Evolutionary conservation across 164 flowering plant species (phyloP).

Genomic region (Nymphaea thermarum): DNA sequence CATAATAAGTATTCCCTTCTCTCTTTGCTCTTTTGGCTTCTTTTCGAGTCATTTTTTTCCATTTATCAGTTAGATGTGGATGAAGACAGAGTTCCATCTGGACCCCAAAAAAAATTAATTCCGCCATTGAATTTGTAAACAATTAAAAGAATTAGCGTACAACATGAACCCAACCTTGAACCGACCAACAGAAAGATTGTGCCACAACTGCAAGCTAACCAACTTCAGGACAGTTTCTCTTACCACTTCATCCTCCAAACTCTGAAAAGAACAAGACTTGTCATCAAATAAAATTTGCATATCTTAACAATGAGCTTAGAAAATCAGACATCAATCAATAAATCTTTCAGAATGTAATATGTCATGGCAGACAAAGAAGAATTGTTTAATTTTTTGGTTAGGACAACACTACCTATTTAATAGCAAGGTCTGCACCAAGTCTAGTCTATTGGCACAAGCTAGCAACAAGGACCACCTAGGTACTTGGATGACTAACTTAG

Average conservation of each 20-base stretch:
- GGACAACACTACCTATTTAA: no score
- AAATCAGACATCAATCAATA: no score
- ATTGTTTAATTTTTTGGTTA: no score
- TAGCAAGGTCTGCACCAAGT: no score
- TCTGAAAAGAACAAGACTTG: conserved; percentile 30
- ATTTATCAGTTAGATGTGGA: conserved; percentile 60
- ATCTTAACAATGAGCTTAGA: no score
- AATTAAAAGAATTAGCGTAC: background rate
- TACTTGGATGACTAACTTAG: no score
- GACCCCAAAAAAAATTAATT: conserved; percentile 4
- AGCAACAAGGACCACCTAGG: no score
- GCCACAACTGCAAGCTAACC: conserved; percentile 77
- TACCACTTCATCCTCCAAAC: conserved; percentile 96
- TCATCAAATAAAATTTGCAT: no score
- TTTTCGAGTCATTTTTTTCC: conserved; percentile 66
- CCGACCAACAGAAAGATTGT: conserved; percentile 80
- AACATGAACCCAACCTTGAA: conserved; percentile 46
- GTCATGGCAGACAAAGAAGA: no score
- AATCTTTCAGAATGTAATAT: no score
- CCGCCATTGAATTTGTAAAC: background rate
- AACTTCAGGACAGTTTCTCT: conserved; percentile 64
- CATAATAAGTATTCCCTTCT: conserved; percentile 49
- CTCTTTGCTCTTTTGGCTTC: conserved; percentile 56
- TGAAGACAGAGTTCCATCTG: conserved; percentile 87
- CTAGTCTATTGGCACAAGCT: no score